These are phyloP conservation scores for Myxozyma mucilagina DNA, from an alignment of 805 yeast genomes.

Conservation along the genomic window DNA sequence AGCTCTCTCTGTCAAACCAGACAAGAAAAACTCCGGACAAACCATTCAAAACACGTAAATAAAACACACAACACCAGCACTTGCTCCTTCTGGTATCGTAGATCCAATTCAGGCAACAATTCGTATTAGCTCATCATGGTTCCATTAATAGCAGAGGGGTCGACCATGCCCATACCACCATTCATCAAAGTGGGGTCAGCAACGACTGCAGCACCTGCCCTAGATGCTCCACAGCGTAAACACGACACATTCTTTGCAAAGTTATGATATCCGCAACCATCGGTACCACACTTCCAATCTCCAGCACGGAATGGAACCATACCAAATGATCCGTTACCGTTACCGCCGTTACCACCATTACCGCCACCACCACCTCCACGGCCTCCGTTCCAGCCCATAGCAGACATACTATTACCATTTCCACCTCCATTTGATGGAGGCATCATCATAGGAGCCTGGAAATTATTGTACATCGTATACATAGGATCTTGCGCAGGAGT, in stretches of 20 bases:
- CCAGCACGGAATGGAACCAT: slow-evolving; percentile 95
- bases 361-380: slow-evolving; percentile 24
- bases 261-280: slow-evolving; percentile 81
- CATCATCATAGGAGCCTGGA: slow-evolving; percentile 29
- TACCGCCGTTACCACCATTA: slow-evolving; percentile 32
- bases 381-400: slow-evolving; percentile 34
- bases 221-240: slow-evolving; percentile 82
- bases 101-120: neutral
- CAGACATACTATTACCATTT: slow-evolving; percentile 22
- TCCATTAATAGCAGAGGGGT: slow-evolving; percentile 18
- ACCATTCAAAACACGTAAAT: neutral
- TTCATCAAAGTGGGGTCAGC: slow-evolving; percentile 34
- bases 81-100: neutral
- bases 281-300: slow-evolving; percentile 89
- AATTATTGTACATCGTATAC: slow-evolving; percentile 37
- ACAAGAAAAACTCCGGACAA: slow-evolving; percentile 4
- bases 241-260: slow-evolving; percentile 89
- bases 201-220: slow-evolving; percentile 40
- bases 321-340: slow-evolving; percentile 37
- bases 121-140: slow-evolving; percentile 20
- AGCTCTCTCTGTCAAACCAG: slow-evolving; percentile 8
- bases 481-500: slow-evolving; percentile 67
- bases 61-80: neutral
- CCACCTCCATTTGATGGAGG: slow-evolving; percentile 20
- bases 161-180: slow-evolving; percentile 31